Evolutionary conservation across 352 stramenopile genomes (phyloP).

Genomic region (Globisporangium polare): DNA sequence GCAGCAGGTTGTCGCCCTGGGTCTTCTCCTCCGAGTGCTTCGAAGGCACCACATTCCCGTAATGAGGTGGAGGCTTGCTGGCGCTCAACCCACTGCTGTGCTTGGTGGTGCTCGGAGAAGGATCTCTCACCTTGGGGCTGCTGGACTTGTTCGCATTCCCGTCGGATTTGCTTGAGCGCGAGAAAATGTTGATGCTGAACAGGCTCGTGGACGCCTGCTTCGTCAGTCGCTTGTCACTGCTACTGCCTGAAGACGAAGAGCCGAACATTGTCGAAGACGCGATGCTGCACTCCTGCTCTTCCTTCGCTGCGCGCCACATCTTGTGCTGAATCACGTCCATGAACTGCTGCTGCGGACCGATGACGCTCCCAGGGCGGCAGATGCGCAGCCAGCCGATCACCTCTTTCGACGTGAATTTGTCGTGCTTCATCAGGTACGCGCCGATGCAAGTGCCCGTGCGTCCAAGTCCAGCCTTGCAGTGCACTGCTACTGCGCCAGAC

Average conservation of each 20-base stretch:
- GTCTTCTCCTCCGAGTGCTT: constrained; percentile 1
- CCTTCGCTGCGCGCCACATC: constrained; percentile 51
- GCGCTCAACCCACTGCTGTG: background rate
- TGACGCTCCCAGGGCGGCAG: constrained; percentile 94
- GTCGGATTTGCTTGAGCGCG: constrained; percentile 9
- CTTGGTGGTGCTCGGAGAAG: background rate
- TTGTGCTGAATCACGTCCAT: constrained; percentile 91
- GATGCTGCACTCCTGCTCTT: constrained; percentile 1
- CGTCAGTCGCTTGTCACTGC: constrained; percentile 1
- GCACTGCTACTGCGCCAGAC: constrained; percentile 92
- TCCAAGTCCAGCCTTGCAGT: constrained; percentile 98
- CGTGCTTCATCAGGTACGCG: constrained; percentile 99
- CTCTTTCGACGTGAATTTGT: constrained; percentile 92
- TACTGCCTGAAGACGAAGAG: background rate
- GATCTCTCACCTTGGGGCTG: background rate
- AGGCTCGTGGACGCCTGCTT: constrained; percentile 12
- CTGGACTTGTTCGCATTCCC: background rate
- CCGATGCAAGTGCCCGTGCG: constrained; percentile 97
- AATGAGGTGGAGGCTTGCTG: constrained; percentile 1
- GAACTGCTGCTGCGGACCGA: constrained; percentile 97
- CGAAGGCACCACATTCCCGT: background rate
- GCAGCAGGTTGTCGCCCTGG: constrained; percentile 13
- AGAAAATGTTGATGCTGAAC: constrained; percentile 16
- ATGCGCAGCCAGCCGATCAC: constrained; percentile 96
- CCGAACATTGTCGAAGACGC: background rate